Percentiles rank a stretch among this genome's conserved stretches.
Conservation (phyloP, 2,329 filamentous ascomycete genomes). For the Diaporthe humulicola region DNA sequence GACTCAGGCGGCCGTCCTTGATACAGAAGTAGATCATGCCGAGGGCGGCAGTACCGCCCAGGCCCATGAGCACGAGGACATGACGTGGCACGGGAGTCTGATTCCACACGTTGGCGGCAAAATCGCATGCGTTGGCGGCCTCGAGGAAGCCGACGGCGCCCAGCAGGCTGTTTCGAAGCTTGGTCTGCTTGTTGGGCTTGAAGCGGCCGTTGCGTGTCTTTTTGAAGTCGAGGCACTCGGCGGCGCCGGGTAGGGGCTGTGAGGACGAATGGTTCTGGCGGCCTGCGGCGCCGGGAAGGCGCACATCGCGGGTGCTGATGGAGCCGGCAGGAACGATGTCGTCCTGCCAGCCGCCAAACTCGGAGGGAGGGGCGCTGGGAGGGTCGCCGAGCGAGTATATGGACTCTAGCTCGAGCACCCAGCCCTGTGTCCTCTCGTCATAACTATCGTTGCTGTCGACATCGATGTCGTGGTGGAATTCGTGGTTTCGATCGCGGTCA, state of each 20-base stretch:
- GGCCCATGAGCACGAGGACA: constrained; percentile 64
- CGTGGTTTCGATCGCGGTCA: background rate
- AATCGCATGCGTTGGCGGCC: constrained; percentile 68
- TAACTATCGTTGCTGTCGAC: constrained; percentile 27
- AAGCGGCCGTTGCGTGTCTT: constrained; percentile 27
- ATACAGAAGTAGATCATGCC: constrained; percentile 60
- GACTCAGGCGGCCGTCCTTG: constrained; percentile 58
- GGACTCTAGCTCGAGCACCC: constrained; percentile 38
- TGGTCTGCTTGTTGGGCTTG: constrained; percentile 34
- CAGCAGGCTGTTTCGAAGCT: constrained; percentile 43
- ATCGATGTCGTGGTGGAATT: constrained; percentile 2
- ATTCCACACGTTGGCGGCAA: constrained; percentile 71
- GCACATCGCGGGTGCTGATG: constrained; percentile 30
- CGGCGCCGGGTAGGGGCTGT: constrained; percentile 37
- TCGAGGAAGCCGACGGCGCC: constrained; percentile 63
- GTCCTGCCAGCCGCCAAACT: constrained; percentile 25
- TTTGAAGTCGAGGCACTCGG: constrained; percentile 35
- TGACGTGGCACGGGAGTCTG: constrained; percentile 61
- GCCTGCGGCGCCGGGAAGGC: background rate
- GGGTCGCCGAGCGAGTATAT: constrained; percentile 33
- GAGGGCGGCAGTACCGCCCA: constrained; percentile 63
- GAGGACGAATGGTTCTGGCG: constrained; percentile 6
- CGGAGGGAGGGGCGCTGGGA: constrained; percentile 19
- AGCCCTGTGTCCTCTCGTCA: constrained; percentile 35
- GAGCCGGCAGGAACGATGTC: constrained; percentile 32